A percentile compares a stretch with the other conserved stretches of the same genome.
Conservation (phyloP, 257 asterid genomes). For the Nicotiana sylvestris region DNA sequence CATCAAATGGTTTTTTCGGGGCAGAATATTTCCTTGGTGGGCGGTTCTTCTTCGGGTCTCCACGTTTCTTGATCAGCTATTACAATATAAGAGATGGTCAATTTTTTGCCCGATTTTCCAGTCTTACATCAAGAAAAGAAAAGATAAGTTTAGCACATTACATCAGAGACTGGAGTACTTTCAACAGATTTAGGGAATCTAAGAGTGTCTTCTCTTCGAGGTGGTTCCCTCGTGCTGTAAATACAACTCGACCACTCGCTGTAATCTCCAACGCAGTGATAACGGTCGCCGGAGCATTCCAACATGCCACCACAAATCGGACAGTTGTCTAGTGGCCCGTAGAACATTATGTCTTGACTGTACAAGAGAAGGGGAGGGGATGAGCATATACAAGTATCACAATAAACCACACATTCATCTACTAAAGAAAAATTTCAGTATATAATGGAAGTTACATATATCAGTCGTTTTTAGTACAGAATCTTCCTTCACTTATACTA, state of each 20-base stretch:
- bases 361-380: not conserved
- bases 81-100: constrained; percentile 13
- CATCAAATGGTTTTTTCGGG: constrained; percentile 47
- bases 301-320: constrained; percentile 48
- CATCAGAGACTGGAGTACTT: constrained; percentile 44
- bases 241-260: constrained; percentile 80
- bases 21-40: constrained; percentile 13
- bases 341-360: constrained; percentile 81
- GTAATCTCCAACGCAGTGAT: constrained; percentile 50
- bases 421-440: too few relatives aligned
- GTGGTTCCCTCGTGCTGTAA: constrained; percentile 47
- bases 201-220: constrained; percentile 44
- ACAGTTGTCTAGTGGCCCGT: constrained; percentile 59
- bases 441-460: too few relatives aligned
- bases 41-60: constrained; percentile 31
- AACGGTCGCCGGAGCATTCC: constrained; percentile 23
- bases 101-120: not conserved
- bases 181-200: constrained; percentile 57
- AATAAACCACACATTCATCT: not conserved
- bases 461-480: too few relatives aligned
- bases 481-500: too few relatives aligned
- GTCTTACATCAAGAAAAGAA: not conserved
- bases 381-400: not conserved
- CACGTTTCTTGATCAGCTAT: constrained; percentile 49
- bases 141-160: constrained; percentile 12